Percentiles rank a stretch among this genome's conserved stretches.
These are phyloP conservation scores for Phytophthora pistaciae DNA, from an alignment of 352 stramenopile genomes.

Conservation along the genomic window DNA sequence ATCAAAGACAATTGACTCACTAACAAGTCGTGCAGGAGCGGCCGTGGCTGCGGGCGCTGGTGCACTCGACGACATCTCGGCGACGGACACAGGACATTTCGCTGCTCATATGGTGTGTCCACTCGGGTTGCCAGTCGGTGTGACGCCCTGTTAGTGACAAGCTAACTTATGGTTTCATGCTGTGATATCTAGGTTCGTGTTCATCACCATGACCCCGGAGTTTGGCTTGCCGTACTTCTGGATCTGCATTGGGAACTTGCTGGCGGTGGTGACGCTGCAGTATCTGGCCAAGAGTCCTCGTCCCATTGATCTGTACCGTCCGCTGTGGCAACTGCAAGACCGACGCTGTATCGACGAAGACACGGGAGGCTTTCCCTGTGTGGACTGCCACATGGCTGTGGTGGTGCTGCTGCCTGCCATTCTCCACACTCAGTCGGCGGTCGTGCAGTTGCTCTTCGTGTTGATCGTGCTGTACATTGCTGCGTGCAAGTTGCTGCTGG, in stretches of 20 bases:
- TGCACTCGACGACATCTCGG: conserved; percentile 66
- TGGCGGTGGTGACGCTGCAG: conserved; percentile 61
- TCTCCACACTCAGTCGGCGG: conserved; percentile 43
- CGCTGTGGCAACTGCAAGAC: conserved; percentile 37
- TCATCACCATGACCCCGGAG: conserved; percentile 59
- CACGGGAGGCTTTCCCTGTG: conserved; percentile 66
- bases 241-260: conserved; percentile 67
- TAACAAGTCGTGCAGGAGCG: conserved; percentile 14
- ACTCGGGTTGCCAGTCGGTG: background rate
- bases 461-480: conserved; percentile 24
- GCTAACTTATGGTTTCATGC: conserved; percentile 3
- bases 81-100: conserved; percentile 70
- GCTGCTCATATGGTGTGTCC: conserved; percentile 62
- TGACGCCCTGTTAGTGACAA: conserved; percentile 9
- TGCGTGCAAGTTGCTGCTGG: conserved; percentile 61
- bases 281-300: conserved; percentile 46
- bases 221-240: conserved; percentile 77
- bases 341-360: conserved; percentile 51
- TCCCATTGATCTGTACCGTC: conserved; percentile 61
- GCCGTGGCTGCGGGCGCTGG: conserved; percentile 45
- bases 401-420: conserved; percentile 72
- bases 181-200: conserved; percentile 58
- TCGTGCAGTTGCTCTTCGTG: conserved; percentile 40
- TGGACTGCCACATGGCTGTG: conserved; percentile 81
- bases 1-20: background rate